Conservation (phyloP, 2,329 filamentous ascomycete species). For the Macrophomina tecta region DNA sequence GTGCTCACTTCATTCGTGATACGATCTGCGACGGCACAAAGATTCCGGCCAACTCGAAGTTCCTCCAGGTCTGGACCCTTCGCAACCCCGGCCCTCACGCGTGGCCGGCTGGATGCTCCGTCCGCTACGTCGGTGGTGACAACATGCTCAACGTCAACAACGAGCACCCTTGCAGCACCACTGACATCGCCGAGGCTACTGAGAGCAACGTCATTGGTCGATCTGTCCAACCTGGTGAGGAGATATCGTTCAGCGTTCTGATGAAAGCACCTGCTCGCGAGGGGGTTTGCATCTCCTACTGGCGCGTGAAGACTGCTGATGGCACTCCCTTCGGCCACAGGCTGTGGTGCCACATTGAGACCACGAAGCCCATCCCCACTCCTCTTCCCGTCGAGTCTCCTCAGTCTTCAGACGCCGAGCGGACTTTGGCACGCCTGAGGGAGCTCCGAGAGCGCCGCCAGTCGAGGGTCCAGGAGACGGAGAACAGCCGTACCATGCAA, state of each 20-base stretch:
- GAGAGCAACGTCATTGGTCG: slow-evolving; percentile 79
- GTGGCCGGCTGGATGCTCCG: slow-evolving; percentile 89
- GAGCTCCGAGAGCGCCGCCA: slow-evolving; percentile 26
- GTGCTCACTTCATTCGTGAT: slow-evolving; percentile 78
- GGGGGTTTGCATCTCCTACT: slow-evolving; percentile 91
- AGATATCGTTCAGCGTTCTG: slow-evolving; percentile 79
- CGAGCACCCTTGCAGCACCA: slow-evolving; percentile 76
- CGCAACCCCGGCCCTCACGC: slow-evolving; percentile 78
- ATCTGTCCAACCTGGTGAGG: slow-evolving; percentile 74
- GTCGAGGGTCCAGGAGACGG: slow-evolving; percentile 28
- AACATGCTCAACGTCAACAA: slow-evolving; percentile 94
- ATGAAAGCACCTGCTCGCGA: slow-evolving; percentile 79
- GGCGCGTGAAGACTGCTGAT: slow-evolving; percentile 84
- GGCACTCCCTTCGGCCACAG: slow-evolving; percentile 88
- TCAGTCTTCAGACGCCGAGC: slow-evolving; percentile 23
- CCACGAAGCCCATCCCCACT: slow-evolving; percentile 45
- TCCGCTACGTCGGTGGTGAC: slow-evolving; percentile 91
- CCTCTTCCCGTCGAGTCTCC: slow-evolving; percentile 21
- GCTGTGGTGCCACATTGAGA: slow-evolving; percentile 90
- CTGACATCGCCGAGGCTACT: slow-evolving; percentile 76
- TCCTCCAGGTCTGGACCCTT: slow-evolving; percentile 90
- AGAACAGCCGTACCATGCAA: slow-evolving; percentile 27
- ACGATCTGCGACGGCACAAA: slow-evolving; percentile 78
- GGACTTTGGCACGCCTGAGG: slow-evolving; percentile 22
- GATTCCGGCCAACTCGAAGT: slow-evolving; percentile 72